Percentiles rank a stretch among this genome's conserved stretches.
These are phyloP conservation scores for Mrakia blollopis DNA, from an alignment of 768 basidiomycete genomes.

Conservation along the genomic window DNA sequence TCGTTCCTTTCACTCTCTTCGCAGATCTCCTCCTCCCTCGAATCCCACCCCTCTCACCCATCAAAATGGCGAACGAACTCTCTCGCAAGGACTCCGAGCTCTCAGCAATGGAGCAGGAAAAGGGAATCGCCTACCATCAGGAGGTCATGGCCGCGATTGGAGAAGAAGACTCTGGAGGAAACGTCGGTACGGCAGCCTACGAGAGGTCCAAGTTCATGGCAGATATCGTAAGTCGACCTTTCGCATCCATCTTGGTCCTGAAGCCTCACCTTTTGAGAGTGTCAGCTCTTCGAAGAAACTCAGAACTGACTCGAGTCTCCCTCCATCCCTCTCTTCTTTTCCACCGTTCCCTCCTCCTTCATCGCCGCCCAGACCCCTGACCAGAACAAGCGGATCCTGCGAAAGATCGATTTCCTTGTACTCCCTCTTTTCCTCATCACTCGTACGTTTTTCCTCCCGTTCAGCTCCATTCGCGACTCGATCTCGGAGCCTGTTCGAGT, in stretches of 20 bases:
- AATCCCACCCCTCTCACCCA: neutral
- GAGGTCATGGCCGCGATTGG: slow-evolving; percentile 35
- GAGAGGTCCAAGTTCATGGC: slow-evolving; percentile 40
- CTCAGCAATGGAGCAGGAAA: slow-evolving; percentile 5
- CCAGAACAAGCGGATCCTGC: slow-evolving; percentile 39
- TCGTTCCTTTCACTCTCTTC: neutral
- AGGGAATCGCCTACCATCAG: slow-evolving; percentile 35
- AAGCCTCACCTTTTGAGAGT: neutral
- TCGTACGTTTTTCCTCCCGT: slow-evolving; percentile 26
- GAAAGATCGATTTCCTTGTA: slow-evolving; percentile 42
- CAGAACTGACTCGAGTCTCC: neutral
- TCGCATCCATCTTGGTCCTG: neutral
- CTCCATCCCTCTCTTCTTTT: neutral
- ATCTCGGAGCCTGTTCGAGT: neutral
- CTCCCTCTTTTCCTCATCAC: slow-evolving; percentile 43
- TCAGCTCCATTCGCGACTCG: neutral
- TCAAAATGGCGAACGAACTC: neutral
- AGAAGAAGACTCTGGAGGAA: slow-evolving; percentile 39
- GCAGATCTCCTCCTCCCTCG: neutral
- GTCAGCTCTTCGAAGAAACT: neutral
- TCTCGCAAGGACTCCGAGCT: neutral
- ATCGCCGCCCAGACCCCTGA: slow-evolving; percentile 36
- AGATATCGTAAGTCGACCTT: slow-evolving; percentile 38
- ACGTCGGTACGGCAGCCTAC: slow-evolving; percentile 41
- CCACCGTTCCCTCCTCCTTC: neutral